Percentiles rank a stretch among this genome's conserved stretches.
These are phyloP conservation scores for Sclerotinia borealis DNA, from an alignment of 2,329 filamentous ascomycete genomes.

Conservation along the genomic window DNA sequence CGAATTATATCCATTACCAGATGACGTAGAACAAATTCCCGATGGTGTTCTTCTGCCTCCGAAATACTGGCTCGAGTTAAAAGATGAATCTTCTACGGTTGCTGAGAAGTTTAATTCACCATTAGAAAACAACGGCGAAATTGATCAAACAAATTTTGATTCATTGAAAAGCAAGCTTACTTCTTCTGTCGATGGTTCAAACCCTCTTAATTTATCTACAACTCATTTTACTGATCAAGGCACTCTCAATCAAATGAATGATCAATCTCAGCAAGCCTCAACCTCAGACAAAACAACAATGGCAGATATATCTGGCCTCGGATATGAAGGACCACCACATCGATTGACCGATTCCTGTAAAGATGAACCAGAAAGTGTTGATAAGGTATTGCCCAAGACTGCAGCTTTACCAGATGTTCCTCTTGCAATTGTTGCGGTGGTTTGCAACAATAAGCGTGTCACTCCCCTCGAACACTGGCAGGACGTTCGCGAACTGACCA, in stretches of 20 bases:
- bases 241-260: neutral
- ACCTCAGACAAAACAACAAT: neutral
- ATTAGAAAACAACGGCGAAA: neutral
- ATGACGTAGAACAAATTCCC: conserved; percentile 63
- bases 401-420: neutral
- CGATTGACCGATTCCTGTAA: neutral
- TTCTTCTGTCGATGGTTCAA: neutral
- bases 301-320: neutral
- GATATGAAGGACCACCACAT: neutral
- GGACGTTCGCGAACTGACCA: conserved; percentile 76
- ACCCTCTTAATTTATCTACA: neutral
- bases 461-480: conserved; percentile 82
- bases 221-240: neutral
- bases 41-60: conserved; percentile 69
- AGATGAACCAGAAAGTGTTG: neutral
- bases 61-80: conserved; percentile 32
- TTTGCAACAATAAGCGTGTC: conserved; percentile 63
- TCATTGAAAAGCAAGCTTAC: neutral
- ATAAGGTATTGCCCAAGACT: neutral
- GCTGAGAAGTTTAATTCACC: neutral
- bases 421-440: conserved; percentile 24
- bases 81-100: neutral
- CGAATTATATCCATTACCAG: conserved; percentile 61
- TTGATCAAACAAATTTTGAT: neutral
- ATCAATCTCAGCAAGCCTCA: neutral